These are phyloP conservation scores for Talaromyces pinophilus DNA, from an alignment of 2,329 filamentous ascomycete species.

Conservation along the genomic window DNA sequence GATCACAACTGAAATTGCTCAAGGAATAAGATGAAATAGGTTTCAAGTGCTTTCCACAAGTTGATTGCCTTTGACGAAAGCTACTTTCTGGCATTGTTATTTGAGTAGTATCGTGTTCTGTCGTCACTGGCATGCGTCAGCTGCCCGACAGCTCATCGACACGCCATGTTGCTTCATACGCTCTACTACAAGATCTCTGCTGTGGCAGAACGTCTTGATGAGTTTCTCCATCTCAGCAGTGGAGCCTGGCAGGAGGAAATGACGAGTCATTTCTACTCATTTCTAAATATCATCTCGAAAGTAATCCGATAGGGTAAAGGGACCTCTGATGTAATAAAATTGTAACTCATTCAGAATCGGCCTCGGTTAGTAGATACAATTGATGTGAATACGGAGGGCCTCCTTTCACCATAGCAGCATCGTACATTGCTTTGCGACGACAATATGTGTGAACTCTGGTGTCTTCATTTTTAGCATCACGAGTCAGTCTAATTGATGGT, in stretches of 20 bases:
- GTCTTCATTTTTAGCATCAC: not conserved
- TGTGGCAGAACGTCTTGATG: not conserved
- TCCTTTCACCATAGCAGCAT: not conserved
- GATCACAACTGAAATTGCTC: not conserved
- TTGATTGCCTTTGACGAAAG: not conserved
- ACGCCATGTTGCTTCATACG: not conserved
- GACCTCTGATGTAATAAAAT: not conserved
- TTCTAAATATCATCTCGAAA: not conserved
- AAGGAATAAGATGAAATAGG: not conserved
- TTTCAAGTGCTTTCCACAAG: no score
- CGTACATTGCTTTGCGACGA: not conserved
- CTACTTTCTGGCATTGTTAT: not conserved
- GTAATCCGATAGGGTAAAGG: no score
- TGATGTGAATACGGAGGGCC: no score
- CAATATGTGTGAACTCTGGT: not conserved
- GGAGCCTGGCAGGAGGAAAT: no score
- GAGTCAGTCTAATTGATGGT: not conserved
- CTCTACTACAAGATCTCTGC: not conserved
- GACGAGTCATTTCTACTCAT: no score
- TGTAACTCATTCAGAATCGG: not conserved
- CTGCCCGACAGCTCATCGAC: constrained; percentile 10
- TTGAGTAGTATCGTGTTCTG: not conserved
- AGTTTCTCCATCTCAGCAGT: no score
- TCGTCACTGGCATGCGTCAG: not conserved
- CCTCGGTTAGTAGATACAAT: no score